Evolutionary conservation across 1,139 yeast genomes (phyloP), one percentile per base, ranked within the genome.

Genomic region (Arxiozyma bovina): DNA sequence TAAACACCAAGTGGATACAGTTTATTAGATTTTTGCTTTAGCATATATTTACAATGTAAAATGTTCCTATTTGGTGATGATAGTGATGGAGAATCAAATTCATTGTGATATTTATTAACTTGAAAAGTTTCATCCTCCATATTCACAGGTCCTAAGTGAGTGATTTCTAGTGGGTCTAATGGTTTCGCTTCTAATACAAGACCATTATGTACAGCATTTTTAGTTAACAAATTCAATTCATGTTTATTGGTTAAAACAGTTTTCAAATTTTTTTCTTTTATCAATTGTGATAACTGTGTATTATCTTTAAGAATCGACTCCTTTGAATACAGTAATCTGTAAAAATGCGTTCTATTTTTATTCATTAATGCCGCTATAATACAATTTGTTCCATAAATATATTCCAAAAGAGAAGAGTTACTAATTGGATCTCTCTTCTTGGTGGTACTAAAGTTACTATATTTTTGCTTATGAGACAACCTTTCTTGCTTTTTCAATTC

Each of bases 121-220:
- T 52, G 47, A 49, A 64, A 54, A 53, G 58, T 45, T 54, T 57
- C 52, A 8, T 42, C 60, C 1, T 65, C 74, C 73, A 20, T 65
- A 17, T 68, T 71, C 1, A 68, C 66, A 30, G 69, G 62, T 8
- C 68, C 76, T 57, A 81, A 70, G 43, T 64, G 63, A 20, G 68
- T 64, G 11, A 83, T 69, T 30, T 73, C 73, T 3, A 77, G 74
- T 1, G 80, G 69, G 18, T 73, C 73, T 34, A 87, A 62, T 3
- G 86, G 84, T 59, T 80, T 78, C 0, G 91, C 78, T 63, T 85
- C 89, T 51, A 88, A 66, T 0, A 86, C 93, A 34, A 84, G 77
- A 9, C 95, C 94, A 68, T 90, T 90, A 70, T 90, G 96, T 15
- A 87, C 89, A 2, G 84, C 93, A 63, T 83, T 80, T 45, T 79